Percentiles rank a stretch among this genome's conserved stretches.
Conservation (phyloP, 108 stramenopile species). For the Parietichytrium sp. region DNA sequence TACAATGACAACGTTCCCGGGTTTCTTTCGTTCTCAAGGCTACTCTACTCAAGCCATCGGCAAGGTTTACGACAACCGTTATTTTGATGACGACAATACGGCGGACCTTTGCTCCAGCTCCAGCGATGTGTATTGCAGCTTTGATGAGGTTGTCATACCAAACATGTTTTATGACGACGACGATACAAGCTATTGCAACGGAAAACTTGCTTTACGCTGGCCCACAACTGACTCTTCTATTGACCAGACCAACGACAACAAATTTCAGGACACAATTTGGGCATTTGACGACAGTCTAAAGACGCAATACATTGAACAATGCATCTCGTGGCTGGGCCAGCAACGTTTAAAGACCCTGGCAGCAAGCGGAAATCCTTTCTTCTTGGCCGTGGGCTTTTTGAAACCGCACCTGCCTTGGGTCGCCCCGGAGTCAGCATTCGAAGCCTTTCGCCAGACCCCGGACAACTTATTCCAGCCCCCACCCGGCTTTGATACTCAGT, state of each 20-base stretch:
- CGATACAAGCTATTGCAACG: constrained; percentile 22
- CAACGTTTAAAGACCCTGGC: background rate
- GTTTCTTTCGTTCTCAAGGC: background rate
- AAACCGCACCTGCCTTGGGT: constrained; percentile 43
- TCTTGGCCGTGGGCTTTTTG: constrained; percentile 36
- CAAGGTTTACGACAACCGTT: constrained; percentile 22
- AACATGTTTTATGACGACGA: background rate
- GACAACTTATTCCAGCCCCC: background rate
- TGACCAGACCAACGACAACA: background rate
- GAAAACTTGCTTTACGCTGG: constrained; percentile 5
- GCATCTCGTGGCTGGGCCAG: background rate
- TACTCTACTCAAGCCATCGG: constrained; percentile 4
- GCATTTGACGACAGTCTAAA: background rate
- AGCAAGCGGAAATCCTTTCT: constrained; percentile 27
- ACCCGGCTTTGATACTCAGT: background rate
- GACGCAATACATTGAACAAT: background rate
- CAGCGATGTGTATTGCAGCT: background rate
- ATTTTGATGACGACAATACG: background rate
- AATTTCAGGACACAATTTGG: background rate
- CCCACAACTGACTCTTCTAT: background rate
- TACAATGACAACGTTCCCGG: background rate
- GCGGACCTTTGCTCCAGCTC: background rate
- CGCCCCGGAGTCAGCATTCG: background rate
- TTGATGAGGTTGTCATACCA: background rate
- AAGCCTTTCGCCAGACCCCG: background rate